Evolutionary conservation across 2,329 filamentous ascomycete genomes (phyloP).

Genomic region (Elsinoe arachidis): DNA sequence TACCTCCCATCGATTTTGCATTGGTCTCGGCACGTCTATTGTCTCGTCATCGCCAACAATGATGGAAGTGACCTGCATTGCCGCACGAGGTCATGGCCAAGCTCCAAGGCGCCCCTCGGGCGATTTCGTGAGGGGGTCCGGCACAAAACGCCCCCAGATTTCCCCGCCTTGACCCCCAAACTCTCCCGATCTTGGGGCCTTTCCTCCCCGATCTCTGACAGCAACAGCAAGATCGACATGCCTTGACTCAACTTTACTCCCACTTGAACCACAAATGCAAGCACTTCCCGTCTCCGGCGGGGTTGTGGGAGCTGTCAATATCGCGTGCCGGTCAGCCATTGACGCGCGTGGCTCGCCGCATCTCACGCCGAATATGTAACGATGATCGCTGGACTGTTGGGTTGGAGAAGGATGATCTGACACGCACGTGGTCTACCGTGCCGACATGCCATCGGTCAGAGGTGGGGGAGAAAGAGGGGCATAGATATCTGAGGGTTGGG

Average conservation of each 20-base stretch:
- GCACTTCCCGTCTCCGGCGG: conserved; percentile 4
- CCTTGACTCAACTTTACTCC: background rate
- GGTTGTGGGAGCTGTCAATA: background rate
- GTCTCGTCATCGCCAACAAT: background rate
- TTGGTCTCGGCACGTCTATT: conserved; percentile 1
- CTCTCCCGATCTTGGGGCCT: conserved; percentile 1
- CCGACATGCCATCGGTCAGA: background rate
- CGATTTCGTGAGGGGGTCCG: background rate
- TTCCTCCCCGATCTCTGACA: conserved; percentile 9
- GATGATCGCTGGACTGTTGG: conserved; percentile 1
- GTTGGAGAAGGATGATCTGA: background rate
- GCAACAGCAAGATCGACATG: background rate
- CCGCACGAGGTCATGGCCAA: conserved; percentile 1
- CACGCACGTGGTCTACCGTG: background rate
- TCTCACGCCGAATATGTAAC: background rate
- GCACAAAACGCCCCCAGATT: background rate
- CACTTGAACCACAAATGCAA: background rate
- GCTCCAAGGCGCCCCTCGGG: background rate
- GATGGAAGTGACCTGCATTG: background rate
- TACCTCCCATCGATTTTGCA: background rate
- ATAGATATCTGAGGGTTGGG: background rate
- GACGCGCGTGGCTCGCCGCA: conserved; percentile 5
- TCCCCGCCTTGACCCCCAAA: conserved; percentile 3
- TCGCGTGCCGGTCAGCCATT: conserved; percentile 9
- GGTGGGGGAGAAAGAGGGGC: background rate